These are phyloP conservation scores for Phaeosphaeria sp. DNA, from an alignment of 2,329 filamentous ascomycete genomes.

Conservation along the genomic window DNA sequence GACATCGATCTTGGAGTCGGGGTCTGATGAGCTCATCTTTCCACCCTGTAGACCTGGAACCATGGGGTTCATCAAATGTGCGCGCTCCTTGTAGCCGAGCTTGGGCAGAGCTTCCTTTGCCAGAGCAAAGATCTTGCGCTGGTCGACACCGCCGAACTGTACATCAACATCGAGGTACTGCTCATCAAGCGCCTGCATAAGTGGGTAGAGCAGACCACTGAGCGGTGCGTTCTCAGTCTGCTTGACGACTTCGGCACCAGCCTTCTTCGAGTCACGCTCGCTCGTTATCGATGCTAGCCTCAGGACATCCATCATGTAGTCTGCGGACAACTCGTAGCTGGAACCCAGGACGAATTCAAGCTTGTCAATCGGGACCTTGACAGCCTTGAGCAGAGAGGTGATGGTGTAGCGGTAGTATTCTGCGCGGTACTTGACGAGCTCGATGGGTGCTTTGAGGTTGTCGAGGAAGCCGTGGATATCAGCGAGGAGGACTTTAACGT, in stretches of 20 bases:
- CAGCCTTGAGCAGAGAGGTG: conserved; percentile 74
- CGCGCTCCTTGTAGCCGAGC: conserved; percentile 78
- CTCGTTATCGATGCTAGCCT: conserved; percentile 73
- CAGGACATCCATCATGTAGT: conserved; percentile 90
- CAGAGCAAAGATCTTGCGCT: conserved; percentile 86
- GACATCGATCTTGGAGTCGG: conserved; percentile 90
- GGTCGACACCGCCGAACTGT: conserved; percentile 81
- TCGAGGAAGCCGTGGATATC: conserved; percentile 75
- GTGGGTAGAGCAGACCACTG: conserved; percentile 78
- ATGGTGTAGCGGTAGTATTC: conserved; percentile 84
- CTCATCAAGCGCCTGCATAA: conserved; percentile 92
- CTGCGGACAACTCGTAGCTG: conserved; percentile 72
- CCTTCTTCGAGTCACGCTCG: conserved; percentile 85
- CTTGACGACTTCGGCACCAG: conserved; percentile 93
- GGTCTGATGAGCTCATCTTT: conserved; percentile 78
- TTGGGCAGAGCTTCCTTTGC: conserved; percentile 85
- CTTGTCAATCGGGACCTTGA: conserved; percentile 78
- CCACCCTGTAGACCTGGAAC: conserved; percentile 81
- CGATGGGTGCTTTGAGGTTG: conserved; percentile 85
- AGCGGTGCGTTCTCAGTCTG: conserved; percentile 79
- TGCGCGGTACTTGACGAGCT: conserved; percentile 81
- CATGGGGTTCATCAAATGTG: conserved; percentile 85
- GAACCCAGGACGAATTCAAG: conserved; percentile 85
- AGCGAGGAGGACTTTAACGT: conserved; percentile 77
- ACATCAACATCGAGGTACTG: conserved; percentile 81